Evolutionary conservation across 2,329 filamentous ascomycete species (phyloP), one percentile per base, ranked within the genome.

Genomic region (Pseudocercospora crystallina): DNA sequence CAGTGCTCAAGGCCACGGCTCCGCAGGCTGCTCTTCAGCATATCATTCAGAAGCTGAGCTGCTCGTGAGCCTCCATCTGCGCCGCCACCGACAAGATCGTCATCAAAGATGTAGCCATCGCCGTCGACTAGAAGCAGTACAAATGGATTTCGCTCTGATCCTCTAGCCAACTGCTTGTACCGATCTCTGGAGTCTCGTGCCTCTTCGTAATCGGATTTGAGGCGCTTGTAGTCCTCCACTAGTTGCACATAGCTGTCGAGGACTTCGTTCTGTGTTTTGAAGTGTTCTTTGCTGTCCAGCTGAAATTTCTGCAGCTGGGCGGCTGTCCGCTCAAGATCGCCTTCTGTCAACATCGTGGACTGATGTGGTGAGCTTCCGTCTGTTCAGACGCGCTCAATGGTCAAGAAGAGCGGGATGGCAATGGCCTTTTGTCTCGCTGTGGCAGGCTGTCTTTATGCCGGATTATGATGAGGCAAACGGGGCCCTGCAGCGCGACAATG

Each of bases 91-190:
- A 68, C 54, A 1, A 69, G 56, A 31, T 62, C 58, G 32, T 69
- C 65, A 37, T 67, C 58, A 46, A 70, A 70, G 29, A 77, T 61
- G 59, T 84, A 84, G 41, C 79, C 80, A 65, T 86, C 81, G 14
- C 81, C 83, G 49, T 86, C 82, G 10, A 86, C 69, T 0, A 86
- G 69, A 5, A 85, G 77, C 2, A 85, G 71, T 1, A 81, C 80
- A 57, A 84, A 85, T 0, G 81, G 77, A 53, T 80, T 80, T 14
- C 77, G 75, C 17, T 80, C 69, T 61, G 74, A 61, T 26, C 60
- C 52, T 44, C 72, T 71, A 5, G 76, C 75, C 48, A 78, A 63
- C 58, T 77, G 74, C 60, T 82, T 82, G 69, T 81, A 82, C 36
- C 74, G 75, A 52, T 82, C 79, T 3, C 78, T 69, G 0, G 72